phyloP scores from a whole-genome alignment of 1,284 basidiomycete species.

The Heterobasidion parviporum region DNA sequence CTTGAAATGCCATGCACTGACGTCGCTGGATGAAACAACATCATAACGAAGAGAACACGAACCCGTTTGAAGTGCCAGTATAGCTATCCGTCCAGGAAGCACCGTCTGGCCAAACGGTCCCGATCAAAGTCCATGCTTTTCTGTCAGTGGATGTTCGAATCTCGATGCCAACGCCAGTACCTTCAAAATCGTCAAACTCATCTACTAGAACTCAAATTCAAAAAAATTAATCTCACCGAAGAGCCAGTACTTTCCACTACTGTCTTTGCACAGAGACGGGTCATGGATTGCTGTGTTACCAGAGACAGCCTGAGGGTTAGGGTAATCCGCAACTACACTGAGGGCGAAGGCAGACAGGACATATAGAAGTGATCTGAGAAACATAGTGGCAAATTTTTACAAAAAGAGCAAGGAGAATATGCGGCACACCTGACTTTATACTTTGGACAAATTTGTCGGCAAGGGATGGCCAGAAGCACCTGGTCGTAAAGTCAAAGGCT shows the following conservation, averaged over 20 bases:
- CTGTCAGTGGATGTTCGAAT: constrained; percentile 46
- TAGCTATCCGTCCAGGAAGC: constrained; percentile 41
- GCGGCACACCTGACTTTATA: background rate
- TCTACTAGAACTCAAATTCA: background rate
- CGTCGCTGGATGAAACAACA: background rate
- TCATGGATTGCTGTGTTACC: constrained; percentile 12
- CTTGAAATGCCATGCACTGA: constrained; percentile 12
- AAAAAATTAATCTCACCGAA: constrained; percentile 30
- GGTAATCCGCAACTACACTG: background rate
- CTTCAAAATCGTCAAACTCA: constrained; percentile 15
- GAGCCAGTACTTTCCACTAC: constrained; percentile 39
- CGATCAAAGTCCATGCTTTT: constrained; percentile 38
- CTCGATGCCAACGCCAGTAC: constrained; percentile 39
- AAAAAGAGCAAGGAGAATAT: background rate
- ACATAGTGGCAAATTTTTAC: background rate
- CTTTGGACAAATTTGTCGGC: background rate
- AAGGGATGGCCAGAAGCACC: background rate
- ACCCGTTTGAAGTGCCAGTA: constrained; percentile 42
- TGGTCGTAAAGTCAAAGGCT: too few relatives aligned
- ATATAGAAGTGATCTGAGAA: background rate
- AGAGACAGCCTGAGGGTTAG: constrained; percentile 1
- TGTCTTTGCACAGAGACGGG: constrained; percentile 46
- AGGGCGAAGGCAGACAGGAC: background rate
- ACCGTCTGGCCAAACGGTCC: constrained; percentile 42
- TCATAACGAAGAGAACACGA: constrained; percentile 3